Base-by-base conservation (phyloP, 2,329 filamentous ascomycete genomes). In the Taxawa tesnikishii region DNA sequence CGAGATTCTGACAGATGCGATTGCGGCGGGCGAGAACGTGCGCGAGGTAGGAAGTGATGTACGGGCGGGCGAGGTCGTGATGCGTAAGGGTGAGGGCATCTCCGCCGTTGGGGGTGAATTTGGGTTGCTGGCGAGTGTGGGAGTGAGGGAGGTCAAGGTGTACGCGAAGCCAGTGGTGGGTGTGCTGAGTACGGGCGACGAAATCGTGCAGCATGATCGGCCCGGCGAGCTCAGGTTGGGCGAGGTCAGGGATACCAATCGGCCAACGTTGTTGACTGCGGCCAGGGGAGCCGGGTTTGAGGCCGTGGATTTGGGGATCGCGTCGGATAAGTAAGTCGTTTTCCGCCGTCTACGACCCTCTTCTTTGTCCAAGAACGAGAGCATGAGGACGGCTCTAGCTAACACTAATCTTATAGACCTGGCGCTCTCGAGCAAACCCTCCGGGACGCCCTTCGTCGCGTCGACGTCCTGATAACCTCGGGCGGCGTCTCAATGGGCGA, bases 401-500 rank as follows among this genome's bases (percentile, higher is more conserved):
- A 25, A 34, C 11, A 26, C 13, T 6, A 6, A n/a, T 27, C n/a
- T n/a, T 54, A 51, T 15, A 73, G 70, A 40, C 67, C 78, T 0
- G 76, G 74, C 1, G 70, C 73, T 2, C 68, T 98, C 1, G 88
- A 96, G 51, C 65, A 79, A 47, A 75, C 70, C 3, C 68, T 98
- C 7, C 78, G 87, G 3, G 68, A 73, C 36, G 83, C 80, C 1
- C 64, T 96, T 38, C 71, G 81, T 13, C 63, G 65, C 29, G 76
- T 78, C 15, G 87, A 94, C 49, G 63, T 96, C 9, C 70, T 98
- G 36, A 75, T 98, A 48, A 96, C 90, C 11, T 88, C 82, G 0
- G 90, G 90, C 14, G 90, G 90, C 29, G 90, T 96, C 13, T 93
- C 83, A 7, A 98, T 98, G 90, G 90, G 90, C 35, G 90, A 98